A percentile compares a stretch with the other conserved stretches of the same genome.
Conservation (phyloP, 2,329 filamentous ascomycete species). For the Ceratocystis harringtonii region DNA sequence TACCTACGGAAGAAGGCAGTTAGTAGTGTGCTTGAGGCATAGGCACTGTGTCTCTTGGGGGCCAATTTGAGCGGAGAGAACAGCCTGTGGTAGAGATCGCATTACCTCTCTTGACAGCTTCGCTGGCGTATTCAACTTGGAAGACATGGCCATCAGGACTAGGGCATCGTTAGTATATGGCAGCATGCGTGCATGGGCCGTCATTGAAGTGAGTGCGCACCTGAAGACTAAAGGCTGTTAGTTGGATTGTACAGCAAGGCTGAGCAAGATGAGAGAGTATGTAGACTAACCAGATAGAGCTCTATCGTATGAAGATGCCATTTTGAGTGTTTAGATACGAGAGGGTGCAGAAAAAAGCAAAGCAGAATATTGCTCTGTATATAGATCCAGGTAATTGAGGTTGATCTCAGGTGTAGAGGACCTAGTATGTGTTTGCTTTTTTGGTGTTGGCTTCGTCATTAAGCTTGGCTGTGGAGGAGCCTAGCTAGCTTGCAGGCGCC, state of each 20-base stretch:
- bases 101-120: slow-evolving; percentile 91
- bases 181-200: slow-evolving; percentile 28
- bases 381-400: not conserved
- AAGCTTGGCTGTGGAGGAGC: not conserved
- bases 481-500: slow-evolving; percentile 4
- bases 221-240: slow-evolving; percentile 62
- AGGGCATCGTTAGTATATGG: slow-evolving; percentile 30
- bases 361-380: not conserved
- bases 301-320: slow-evolving; percentile 97
- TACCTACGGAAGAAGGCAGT: slow-evolving; percentile 42
- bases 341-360: not conserved
- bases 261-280: slow-evolving; percentile 20
- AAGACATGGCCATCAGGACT: slow-evolving; percentile 99
- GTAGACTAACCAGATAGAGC: slow-evolving; percentile 75
- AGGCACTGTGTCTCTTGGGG: not conserved
- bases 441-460: not conserved
- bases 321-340: slow-evolving; percentile 22
- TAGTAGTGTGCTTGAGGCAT: slow-evolving; percentile 9
- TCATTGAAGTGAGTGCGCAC: slow-evolving; percentile 31
- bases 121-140: slow-evolving; percentile 97
- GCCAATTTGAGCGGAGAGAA: slow-evolving; percentile 4
- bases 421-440: not conserved
- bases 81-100: slow-evolving; percentile 20
- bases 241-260: slow-evolving; percentile 24
- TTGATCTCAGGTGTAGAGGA: not conserved